phyloP scores from a whole-genome alignment of 495 filamentous ascomycete species.

The Xylaria curta region DNA sequence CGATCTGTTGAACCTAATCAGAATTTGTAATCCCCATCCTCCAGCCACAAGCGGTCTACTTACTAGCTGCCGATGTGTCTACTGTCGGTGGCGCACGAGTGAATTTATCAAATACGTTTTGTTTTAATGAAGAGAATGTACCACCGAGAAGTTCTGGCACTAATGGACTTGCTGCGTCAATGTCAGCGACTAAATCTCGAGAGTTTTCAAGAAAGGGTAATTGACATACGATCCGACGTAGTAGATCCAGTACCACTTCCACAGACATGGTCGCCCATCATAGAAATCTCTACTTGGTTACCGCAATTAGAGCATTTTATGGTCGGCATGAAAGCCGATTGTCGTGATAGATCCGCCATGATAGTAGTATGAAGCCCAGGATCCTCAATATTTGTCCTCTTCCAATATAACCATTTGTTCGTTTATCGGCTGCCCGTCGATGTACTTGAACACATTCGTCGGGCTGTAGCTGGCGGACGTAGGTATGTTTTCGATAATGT shows the following conservation, averaged over 20 bases:
- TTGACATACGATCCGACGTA: slow-evolving; percentile 48
- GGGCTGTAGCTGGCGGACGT: slow-evolving; percentile 1
- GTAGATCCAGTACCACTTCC: slow-evolving; percentile 39
- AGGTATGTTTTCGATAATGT: slow-evolving; percentile 1
- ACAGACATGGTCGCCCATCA: slow-evolving; percentile 92
- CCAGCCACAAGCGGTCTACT: slow-evolving; percentile 31
- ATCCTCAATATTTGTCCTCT: not conserved
- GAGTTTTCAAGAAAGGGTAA: slow-evolving; percentile 13
- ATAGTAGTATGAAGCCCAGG: slow-evolving; percentile 19
- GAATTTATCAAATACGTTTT: slow-evolving; percentile 49
- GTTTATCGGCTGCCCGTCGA: slow-evolving; percentile 24
- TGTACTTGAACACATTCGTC: slow-evolving; percentile 28
- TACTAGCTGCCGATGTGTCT: slow-evolving; percentile 65
- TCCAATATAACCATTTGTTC: slow-evolving; percentile 30
- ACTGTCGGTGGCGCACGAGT: slow-evolving; percentile 54
- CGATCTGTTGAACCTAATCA: slow-evolving; percentile 59
- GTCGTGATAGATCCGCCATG: slow-evolving; percentile 59
- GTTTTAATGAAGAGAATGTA: slow-evolving; percentile 34
- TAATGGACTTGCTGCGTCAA: slow-evolving; percentile 44
- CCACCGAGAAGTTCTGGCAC: slow-evolving; percentile 44
- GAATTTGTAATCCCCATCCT: slow-evolving; percentile 27
- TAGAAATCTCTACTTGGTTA: slow-evolving; percentile 82
- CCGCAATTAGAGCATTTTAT: slow-evolving; percentile 97
- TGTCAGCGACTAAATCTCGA: slow-evolving; percentile 26
- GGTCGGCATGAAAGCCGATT: slow-evolving; percentile 79